phyloP scores from a whole-genome alignment of 805 yeast species.

The Kregervanrija delftensis region DNA sequence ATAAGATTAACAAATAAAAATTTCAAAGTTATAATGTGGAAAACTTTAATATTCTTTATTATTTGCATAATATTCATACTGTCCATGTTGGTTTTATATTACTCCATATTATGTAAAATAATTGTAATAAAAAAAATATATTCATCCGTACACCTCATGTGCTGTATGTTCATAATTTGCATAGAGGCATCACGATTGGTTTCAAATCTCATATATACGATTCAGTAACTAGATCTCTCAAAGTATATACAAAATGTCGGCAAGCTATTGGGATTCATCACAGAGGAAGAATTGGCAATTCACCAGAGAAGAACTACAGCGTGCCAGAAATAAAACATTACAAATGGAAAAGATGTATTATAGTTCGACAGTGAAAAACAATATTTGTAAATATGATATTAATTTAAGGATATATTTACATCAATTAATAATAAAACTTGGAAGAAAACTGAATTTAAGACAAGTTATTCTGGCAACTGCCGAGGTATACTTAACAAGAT shows the following conservation, averaged over 20 bases:
- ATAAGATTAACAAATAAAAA: too few relatives aligned
- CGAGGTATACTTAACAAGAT: conserved; percentile 76
- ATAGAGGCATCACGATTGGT: too few relatives aligned
- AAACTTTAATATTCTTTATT: too few relatives aligned
- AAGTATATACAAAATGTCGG: conserved; percentile 45
- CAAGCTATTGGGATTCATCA: conserved; percentile 82
- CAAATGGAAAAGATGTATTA: conserved; percentile 17
- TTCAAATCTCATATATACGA: too few relatives aligned
- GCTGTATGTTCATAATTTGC: too few relatives aligned
- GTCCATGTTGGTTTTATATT: too few relatives aligned
- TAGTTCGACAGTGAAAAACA: conserved; percentile 4
- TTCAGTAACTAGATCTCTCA: too few relatives aligned
- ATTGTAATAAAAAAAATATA: too few relatives aligned
- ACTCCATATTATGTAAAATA: too few relatives aligned
- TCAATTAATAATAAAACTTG: conserved; percentile 65
- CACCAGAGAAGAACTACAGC: conserved; percentile 48
- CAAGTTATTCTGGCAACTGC: conserved; percentile 87
- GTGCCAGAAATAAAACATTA: conserved; percentile 13
- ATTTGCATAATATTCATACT: too few relatives aligned
- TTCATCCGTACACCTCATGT: too few relatives aligned
- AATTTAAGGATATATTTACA: conserved; percentile 76
- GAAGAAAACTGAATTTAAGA: conserved; percentile 68
- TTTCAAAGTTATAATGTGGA: too few relatives aligned
- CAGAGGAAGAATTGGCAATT: conserved; percentile 81
- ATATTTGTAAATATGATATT: conserved; percentile 35